Base-by-base conservation (phyloP, 495 filamentous ascomycete genomes). In the Penicillium longicatenatum region DNA sequence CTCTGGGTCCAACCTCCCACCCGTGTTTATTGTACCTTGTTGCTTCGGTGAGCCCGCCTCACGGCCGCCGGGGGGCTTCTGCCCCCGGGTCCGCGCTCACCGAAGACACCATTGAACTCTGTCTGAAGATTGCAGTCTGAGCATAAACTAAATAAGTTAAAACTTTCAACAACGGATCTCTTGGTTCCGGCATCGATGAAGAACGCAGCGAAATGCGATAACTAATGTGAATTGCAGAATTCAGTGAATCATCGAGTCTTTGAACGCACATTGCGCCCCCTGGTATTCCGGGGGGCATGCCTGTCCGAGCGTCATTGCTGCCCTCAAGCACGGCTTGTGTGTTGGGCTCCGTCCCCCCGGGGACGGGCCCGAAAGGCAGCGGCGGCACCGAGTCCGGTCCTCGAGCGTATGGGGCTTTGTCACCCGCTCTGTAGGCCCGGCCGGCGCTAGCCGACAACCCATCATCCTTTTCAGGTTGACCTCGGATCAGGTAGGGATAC, bases 201-300 rank as follows among this genome's bases (percentile, higher is more conserved):
- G 81, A 85, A 86, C 82, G 79, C 76, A 84, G 82, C 80, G 79
- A 86, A 85, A 85, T 87, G 79, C 81, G 80, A 87, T 84, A 86
- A 82, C 80, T 87, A 87, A 82, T 85, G 79, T 84, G 78, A 86
- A 86, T 86, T 86, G 81, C 80, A 86, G 81, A 52, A 84, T 84
- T 85, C 77, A 83, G 83, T 85, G 80, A 87, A 84, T 87, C 79
- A 86, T 87, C 81, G 81, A 85, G 84, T 86, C 82, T 86, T 85
- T 83, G 79, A 85, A 85, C 81, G 80, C 79, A 85, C 79, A 85
- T 85, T 86, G 81, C 82, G 79, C 82, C 82, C 79, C 61, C 67
- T 73, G 80, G 81, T 76, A 84, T 82, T 85, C 82, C 79, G 75
- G 69, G 63, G 79, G 80, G 84, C 79, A 86, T 83, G 80, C 80